Conservation (phyloP, 1,284 basidiomycete genomes). For the Heterobasidion irregulare region DNA sequence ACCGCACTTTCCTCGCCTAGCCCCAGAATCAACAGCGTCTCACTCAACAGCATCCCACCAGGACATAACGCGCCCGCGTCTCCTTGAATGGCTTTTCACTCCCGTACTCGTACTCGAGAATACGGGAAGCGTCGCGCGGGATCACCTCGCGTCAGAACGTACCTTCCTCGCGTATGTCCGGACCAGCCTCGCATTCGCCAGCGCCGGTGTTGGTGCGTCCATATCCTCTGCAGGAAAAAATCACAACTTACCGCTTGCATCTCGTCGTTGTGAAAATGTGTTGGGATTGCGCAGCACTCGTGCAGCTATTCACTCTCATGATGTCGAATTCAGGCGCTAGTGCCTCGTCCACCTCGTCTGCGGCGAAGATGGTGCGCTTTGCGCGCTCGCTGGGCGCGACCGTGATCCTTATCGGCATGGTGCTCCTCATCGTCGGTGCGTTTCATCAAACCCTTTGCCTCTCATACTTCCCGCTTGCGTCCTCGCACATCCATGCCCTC, state of each 20-base stretch:
- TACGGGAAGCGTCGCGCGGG: conserved; percentile 2
- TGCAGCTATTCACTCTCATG: conserved; percentile 48
- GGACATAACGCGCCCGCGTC: too few species aligned
- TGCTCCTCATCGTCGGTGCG: conserved; percentile 42
- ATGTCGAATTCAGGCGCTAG: conserved; percentile 7
- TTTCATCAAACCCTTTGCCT: neutral
- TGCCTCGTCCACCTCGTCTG: conserved; percentile 13
- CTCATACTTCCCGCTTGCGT: neutral
- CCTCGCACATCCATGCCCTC: neutral
- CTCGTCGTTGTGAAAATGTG: neutral
- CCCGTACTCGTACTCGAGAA: conserved; percentile 1
- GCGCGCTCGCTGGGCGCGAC: conserved; percentile 48
- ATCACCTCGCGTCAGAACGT: conserved; percentile 17
- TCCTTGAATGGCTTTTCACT: neutral
- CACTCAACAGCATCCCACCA: neutral
- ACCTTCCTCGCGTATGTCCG: conserved; percentile 29
- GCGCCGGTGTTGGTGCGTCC: conserved; percentile 39
- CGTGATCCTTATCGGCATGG: conserved; percentile 40
- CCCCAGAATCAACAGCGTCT: neutral
- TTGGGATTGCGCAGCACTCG: conserved; percentile 30
- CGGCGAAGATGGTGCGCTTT: conserved; percentile 25
- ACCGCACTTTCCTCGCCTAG: neutral
- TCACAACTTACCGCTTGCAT: neutral
- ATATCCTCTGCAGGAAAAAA: neutral
- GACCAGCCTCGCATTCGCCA: conserved; percentile 25